phyloP scores from a whole-genome alignment of 2,329 filamentous ascomycete genomes.

The Pseudogymnoascus sp. region DNA sequence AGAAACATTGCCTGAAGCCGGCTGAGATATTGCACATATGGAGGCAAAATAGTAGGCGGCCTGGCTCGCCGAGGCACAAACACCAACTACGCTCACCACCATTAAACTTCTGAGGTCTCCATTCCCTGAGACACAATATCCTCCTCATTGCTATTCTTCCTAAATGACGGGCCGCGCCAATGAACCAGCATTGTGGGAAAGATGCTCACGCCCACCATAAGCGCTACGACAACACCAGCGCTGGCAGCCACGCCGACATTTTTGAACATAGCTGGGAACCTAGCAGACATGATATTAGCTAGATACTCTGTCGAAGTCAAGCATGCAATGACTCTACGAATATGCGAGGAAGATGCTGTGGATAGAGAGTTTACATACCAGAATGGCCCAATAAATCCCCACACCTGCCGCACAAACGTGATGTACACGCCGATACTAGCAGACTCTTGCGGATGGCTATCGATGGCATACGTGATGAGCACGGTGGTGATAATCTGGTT shows the following conservation, averaged over 20 bases:
- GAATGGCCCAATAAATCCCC: conserved; percentile 34
- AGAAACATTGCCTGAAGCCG: not conserved
- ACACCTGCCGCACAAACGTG: conserved; percentile 45
- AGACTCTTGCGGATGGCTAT: conserved; percentile 44
- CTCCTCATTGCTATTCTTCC: not conserved
- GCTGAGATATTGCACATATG: not conserved
- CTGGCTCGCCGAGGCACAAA: not conserved
- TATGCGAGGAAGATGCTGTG: not conserved
- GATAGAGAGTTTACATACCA: conserved; percentile 16
- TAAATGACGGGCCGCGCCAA: conserved; percentile 7
- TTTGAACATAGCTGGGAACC: conserved; percentile 33
- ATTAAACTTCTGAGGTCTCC: not conserved
- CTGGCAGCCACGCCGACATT: conserved; percentile 27
- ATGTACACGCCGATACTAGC: conserved; percentile 50
- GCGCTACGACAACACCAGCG: conserved; percentile 29
- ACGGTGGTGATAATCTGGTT: conserved; percentile 55
- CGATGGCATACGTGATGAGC: conserved; percentile 50
- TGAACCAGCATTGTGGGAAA: conserved; percentile 28
- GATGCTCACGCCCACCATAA: conserved; percentile 29
- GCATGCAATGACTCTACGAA: not conserved
- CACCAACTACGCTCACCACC: not conserved
- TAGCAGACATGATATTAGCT: conserved; percentile 12
- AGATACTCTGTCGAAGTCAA: not conserved
- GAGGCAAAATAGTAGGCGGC: not conserved
- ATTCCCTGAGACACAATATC: not conserved